Evolutionary conservation across 2,329 filamentous ascomycete genomes (phyloP), one percentile per base, ranked within the genome.

Genomic region (Colletotrichum sp.): DNA sequence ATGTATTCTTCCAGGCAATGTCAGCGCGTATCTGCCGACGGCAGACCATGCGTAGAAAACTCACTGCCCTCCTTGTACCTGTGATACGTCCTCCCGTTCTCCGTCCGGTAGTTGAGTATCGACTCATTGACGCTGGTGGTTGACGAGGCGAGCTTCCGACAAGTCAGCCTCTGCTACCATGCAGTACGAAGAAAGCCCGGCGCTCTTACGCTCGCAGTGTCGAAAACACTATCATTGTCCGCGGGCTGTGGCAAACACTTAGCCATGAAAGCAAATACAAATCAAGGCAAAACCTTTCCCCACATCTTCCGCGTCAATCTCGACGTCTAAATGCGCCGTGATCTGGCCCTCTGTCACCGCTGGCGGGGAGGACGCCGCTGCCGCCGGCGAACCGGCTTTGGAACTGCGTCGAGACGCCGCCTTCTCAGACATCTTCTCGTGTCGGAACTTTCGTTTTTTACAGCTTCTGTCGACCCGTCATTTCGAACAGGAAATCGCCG

Each of bases 91-190:
- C 69, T 61, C 12, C 69, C 69, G 5, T 72, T 72, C 43, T 72
- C 69, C 8, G 51, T 38, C 12, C 55, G 36, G 27, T 72, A 68
- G 55, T 62, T 57, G 36, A 67, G 64, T 3, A 72, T 83, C 61
- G 82, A 85, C 1, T 82, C 82, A 15, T 76, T 76, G 21, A 83
- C 75, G 9, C 81, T 83, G 0, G 77, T 78, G 0, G 79, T 81
- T 54, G 80, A 81, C 9, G 43, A 66, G 11, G 47, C 33, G 18
- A 34, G 33, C 47, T 58, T 27, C 0, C 16, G 3, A 55, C 9
- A 31, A 9, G 24, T 43, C 36, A 51, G 36, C 36, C 24, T n/a
- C 16, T 8, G 11, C 8, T 21, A n/a, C 36, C 9, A 3, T 21
- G 34, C 7, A 59, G 16, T 36, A 16, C n/a, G 43, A 29, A 31